Percentiles rank a stretch among this genome's conserved stretches.
phyloP scores from a whole-genome alignment of 768 basidiomycete species.

The Filobasidium floriforme region DNA sequence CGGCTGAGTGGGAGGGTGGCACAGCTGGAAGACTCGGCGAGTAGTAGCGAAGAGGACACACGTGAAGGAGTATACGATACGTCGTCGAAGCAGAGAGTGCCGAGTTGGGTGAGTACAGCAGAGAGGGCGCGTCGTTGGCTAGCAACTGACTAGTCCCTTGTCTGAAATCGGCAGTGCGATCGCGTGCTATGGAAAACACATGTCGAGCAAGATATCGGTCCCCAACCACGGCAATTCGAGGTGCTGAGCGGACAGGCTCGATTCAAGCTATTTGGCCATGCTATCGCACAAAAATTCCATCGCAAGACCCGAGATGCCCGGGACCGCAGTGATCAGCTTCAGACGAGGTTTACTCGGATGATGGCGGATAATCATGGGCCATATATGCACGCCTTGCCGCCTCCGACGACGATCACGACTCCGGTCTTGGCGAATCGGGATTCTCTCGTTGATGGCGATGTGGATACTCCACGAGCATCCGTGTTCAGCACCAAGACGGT shows the following conservation, averaged over 20 bases:
- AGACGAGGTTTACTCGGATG: background rate
- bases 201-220: constrained; percentile 21
- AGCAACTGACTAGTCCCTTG: background rate
- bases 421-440: too few species aligned
- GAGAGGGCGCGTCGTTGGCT: too few species aligned
- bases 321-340: background rate
- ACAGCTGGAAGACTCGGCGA: constrained; percentile 17
- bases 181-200: constrained; percentile 43
- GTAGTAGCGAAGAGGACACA: constrained; percentile 30
- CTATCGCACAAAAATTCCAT: constrained; percentile 7
- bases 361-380: background rate
- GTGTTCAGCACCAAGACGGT: background rate
- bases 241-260: constrained; percentile 5
- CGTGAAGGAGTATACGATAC: constrained; percentile 43
- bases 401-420: too few species aligned
- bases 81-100: constrained; percentile 43
- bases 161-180: constrained; percentile 33
- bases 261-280: constrained; percentile 8
- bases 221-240: constrained; percentile 3
- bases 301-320: background rate
- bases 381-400: too few species aligned
- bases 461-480: constrained; percentile 3
- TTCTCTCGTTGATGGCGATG: background rate
- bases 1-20: constrained; percentile 4
- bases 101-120: constrained; percentile 40